A percentile compares a stretch with the other conserved stretches of the same genome.
Conservation (phyloP, 1,284 basidiomycete genomes). For the Leucoagaricus sp. region DNA sequence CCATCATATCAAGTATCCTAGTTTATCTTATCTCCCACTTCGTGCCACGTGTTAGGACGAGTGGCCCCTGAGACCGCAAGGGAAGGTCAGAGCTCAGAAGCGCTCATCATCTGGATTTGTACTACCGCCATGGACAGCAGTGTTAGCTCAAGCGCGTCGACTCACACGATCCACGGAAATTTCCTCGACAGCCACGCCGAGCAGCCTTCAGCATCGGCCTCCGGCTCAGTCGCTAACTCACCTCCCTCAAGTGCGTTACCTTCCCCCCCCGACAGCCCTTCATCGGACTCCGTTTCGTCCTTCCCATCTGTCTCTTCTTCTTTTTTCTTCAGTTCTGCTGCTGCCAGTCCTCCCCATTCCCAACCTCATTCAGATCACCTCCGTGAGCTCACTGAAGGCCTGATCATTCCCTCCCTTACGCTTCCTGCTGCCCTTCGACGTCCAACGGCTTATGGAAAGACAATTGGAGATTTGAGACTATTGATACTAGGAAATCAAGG, state of each 20-base stretch:
- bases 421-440: constrained; percentile 58
- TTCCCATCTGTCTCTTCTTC: constrained; percentile 73
- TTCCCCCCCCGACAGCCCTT: constrained; percentile 21
- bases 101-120: background rate
- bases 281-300: constrained; percentile 63
- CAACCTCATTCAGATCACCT: constrained; percentile 17
- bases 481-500: constrained; percentile 52
- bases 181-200: background rate
- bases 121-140: constrained; percentile 7
- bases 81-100: too few relatives aligned
- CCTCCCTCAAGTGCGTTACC: constrained; percentile 18
- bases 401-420: constrained; percentile 71
- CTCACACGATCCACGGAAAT: constrained; percentile 4
- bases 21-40: constrained; percentile 1
- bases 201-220: background rate
- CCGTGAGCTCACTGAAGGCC: constrained; percentile 38
- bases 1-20: too few relatives aligned
- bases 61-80: background rate
- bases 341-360: constrained; percentile 50
- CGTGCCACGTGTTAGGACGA: background rate
- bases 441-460: constrained; percentile 65
- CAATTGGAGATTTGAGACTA: constrained; percentile 58
- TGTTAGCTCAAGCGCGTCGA: constrained; percentile 4
- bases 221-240: constrained; percentile 14
- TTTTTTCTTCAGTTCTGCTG: constrained; percentile 73